Base-by-base conservation (phyloP, 164 flowering plant species). In the Tetrastigma voinierianum region DNA sequence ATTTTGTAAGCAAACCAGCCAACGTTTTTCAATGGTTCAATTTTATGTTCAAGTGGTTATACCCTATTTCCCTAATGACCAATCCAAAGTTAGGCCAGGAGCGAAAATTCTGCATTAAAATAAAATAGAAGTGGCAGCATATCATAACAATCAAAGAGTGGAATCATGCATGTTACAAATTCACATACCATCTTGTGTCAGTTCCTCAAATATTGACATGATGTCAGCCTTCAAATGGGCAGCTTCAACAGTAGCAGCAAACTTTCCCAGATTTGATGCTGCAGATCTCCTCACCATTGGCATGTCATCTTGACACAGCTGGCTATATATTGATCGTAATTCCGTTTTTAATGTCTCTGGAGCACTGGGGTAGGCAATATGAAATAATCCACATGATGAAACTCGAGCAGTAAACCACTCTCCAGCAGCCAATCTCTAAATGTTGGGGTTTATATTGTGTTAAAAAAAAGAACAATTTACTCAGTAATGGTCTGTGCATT, bases 331-430 rank as follows among this genome's bases (percentile, higher is more conserved):
- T 20, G 93, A 63, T 64, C 97, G 72, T 19, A 95, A 70, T 75
- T 95, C 98, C 32, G 89, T 78, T 72, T 86, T 95, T 68, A 86
- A 61, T 67, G 65, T 59, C 69, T 95, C 98, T 21, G 97, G 80
- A 40, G 97, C 97, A 76, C 94, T 90, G 18, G 97, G 91, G 68
- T 95, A 95, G 24, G 96, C 97, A 78, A 92, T 86, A 66, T 95
- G 98, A 77, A 95, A 95, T 72, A 95, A 74, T 20, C 98, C 98
- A 75, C 98, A 95, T 2, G 98, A 83, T 7, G 98, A 95, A 63
- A 95, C 97, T 46, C 98, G 86, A 67, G 98, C 97, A 52, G 99
- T 92, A 74, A 95, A 95, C 99, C 99, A 95, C 67, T 95, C 99
- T 25, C 97, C 98, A 67, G 90, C 92, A 24, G 98, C 97, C 70